Conservation (phyloP, 2,329 filamentous ascomycete genomes). For the Cadophora sp. region DNA sequence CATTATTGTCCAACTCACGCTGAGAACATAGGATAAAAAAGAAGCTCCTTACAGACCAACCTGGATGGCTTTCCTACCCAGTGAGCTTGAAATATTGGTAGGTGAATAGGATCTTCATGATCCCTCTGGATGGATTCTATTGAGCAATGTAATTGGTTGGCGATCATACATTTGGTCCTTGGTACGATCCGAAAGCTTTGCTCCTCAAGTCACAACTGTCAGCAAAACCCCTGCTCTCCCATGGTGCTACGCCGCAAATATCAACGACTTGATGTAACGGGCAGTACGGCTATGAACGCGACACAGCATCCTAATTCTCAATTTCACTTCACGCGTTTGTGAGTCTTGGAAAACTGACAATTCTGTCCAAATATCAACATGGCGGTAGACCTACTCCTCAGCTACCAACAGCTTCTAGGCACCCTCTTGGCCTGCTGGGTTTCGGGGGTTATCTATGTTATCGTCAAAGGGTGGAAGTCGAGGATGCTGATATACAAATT, state of each 20-base stretch:
- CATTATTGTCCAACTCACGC: not conserved
- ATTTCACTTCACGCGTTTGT: not conserved
- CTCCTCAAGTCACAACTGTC: not conserved
- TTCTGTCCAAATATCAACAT: not conserved
- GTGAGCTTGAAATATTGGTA: not conserved
- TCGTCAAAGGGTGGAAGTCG: constrained; percentile 24
- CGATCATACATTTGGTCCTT: not conserved
- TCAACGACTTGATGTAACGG: not conserved
- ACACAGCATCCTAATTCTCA: not conserved
- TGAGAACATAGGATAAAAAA: not conserved
- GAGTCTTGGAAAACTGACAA: not conserved
- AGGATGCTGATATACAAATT: constrained; percentile 19
- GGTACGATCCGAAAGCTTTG: not conserved
- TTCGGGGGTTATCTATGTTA: constrained; percentile 13
- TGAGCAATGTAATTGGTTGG: not conserved
- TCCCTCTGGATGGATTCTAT: not conserved
- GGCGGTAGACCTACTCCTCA: not conserved
- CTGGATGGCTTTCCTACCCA: no score
- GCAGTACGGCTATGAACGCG: not conserved
- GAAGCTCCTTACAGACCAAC: no score
- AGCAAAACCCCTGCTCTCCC: not conserved
- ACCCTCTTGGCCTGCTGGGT: constrained; percentile 1
- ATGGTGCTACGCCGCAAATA: not conserved
- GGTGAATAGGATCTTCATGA: not conserved
- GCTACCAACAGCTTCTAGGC: not conserved